Evolutionary conservation across 352 stramenopile genomes (phyloP), one percentile per base, ranked within the genome.

Genomic region (Pythium brassicae): DNA sequence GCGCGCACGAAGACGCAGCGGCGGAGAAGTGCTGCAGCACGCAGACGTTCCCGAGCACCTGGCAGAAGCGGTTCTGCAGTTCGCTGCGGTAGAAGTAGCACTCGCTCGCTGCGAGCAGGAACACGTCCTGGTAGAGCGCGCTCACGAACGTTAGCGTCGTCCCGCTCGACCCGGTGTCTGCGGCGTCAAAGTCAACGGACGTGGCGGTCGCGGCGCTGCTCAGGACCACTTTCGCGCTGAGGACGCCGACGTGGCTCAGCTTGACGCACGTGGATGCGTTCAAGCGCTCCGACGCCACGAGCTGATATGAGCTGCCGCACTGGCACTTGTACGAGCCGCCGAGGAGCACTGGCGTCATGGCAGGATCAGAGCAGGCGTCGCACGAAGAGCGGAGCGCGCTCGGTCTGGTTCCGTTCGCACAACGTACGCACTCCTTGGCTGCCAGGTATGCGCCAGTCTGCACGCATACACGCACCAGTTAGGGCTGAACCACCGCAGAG

Each of bases 41-140:
- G 53, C 95, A 98, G 15, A 98, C 59, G 60, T 98, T 98, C 12
- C 83, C 86, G 7, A 98, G 76, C 6, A 74, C 69, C 62, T 98
- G 91, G 53, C 93, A 98, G 50, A 83, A 87, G 32, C 44, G 56
- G 20, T 78, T 79, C 43, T 92, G 75, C 43, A 68, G 66, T 23
- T 85, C 75, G 29, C 50, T 83, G 32, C 75, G 63, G 62, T 96
- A 97, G 59, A 91, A 96, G 62, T 95, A 95, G 52, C 93, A 98
- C 4, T 78, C 71, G n/a, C 62, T 81, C 17, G 81, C 78, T 8
- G 83, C 76, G 34, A 80, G 59, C 34, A 80, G 54, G 57, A 91
- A 96, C 9, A 86, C 71, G 55, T 97, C 91, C 45, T 90, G 66
- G 12, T 96, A 76, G 1, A 96, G 59, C 27, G 75, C 77, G 26